Base-by-base conservation (phyloP, 805 yeast species). In the Isabelozyma heimii region DNA sequence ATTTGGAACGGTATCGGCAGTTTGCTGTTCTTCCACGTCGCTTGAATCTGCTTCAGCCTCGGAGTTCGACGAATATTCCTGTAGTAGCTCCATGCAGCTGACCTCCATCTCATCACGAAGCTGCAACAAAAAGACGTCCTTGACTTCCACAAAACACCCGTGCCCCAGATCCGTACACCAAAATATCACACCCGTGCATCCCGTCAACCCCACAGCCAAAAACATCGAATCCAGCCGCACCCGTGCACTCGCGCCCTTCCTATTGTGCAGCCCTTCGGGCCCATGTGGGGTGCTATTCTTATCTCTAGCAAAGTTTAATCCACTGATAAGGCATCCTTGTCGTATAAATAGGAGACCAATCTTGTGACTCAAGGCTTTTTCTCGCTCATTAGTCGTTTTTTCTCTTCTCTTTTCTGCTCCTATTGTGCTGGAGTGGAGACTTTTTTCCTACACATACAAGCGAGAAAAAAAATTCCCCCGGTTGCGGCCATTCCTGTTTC, bases 1-100 rank as follows among this genome's bases (percentile, higher is more conserved):
- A 42, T 27, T 28, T 5, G 15, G 40, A 37, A 13, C 16, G 7
- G 13, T 6, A 1, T 15, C 47, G 16, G 13, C 28, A 33, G 4
- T 14, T 8, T 10, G 35, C 27, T 13, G 46, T 27, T 44, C 48
- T 16, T 9, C 15, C 20, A 39, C 48, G 20, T 24, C 37, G 17
- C 42, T 46, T 12, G 44, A 5, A 27, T 44, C 48, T 40, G 43
- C 14, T 40, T 38, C 40, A 10, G 40, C 10, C 24, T 50, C 53
- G 10, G 42, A 46, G 5, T 13, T 30, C n/a, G 50, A 47, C 17
- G 52, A 50, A 20, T 47, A 47, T 14, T 35, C 47, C 12, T 46
- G 39, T 37, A 50, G 28, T 8, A 14, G 14, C 15, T 50, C 50
- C 52, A 49, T 49, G 8, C 35, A 30, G n/a, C 35, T 30, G 35